Conservation (phyloP, 345 rosid species). For the Angophora floribunda region DNA sequence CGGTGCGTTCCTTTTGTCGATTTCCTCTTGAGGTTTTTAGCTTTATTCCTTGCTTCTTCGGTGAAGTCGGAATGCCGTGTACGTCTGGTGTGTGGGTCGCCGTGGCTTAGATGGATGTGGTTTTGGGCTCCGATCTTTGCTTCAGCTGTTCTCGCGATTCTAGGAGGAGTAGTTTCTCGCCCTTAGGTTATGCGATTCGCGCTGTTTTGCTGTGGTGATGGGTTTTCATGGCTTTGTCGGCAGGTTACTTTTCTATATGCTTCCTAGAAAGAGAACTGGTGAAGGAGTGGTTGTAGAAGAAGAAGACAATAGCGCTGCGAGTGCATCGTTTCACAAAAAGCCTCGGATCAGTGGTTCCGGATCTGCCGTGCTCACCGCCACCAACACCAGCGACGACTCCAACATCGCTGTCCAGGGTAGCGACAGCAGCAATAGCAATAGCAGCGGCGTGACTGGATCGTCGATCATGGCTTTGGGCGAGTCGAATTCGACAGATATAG, state of each 20-base stretch:
- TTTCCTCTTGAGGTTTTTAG: neutral
- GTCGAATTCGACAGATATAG: conserved; percentile 63
- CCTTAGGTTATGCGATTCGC: neutral
- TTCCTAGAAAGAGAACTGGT: conserved; percentile 78
- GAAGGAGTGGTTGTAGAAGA: conserved; percentile 40
- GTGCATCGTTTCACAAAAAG: conserved; percentile 45
- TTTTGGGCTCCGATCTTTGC: conserved; percentile 11
- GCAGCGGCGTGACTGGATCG: conserved; percentile 1
- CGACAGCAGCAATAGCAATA: conserved; percentile 4
- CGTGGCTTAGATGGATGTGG: conserved; percentile 6
- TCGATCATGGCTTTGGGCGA: conserved; percentile 71
- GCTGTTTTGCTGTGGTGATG: conserved; percentile 19
- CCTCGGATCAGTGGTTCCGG: conserved; percentile 30
- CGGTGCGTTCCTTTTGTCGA: conserved; percentile 34
- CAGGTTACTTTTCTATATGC: conserved; percentile 83
- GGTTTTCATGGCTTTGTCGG: conserved; percentile 33
- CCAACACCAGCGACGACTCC: conserved; percentile 3
- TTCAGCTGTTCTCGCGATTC: neutral
- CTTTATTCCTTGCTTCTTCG: neutral
- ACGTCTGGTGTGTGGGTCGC: neutral
- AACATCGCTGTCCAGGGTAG: conserved; percentile 3
- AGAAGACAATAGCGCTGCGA: conserved; percentile 16
- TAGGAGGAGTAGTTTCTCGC: neutral
- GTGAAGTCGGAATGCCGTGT: neutral
- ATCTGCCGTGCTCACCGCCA: conserved; percentile 9